Conservation (phyloP, 2,329 filamentous ascomycete species). For the Nigrospora sphaerica region DNA sequence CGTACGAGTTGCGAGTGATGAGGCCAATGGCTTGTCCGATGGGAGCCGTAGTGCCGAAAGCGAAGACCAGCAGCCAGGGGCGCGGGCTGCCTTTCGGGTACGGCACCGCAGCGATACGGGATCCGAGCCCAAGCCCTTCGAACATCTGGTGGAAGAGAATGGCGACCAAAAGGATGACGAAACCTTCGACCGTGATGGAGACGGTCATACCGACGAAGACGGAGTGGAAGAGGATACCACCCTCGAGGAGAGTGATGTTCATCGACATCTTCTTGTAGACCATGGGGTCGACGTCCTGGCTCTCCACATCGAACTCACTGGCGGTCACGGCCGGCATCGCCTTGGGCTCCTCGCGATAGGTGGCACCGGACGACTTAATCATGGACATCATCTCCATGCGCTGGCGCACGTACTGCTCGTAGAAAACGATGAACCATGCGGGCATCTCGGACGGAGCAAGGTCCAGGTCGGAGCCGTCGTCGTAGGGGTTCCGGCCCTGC, state of each 20-base stretch:
- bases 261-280: constrained; percentile 57
- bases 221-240: constrained; percentile 73
- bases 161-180: constrained; percentile 59
- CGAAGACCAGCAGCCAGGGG: constrained; percentile 54
- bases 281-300: constrained; percentile 33
- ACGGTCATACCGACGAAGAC: constrained; percentile 70
- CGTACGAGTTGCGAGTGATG: constrained; percentile 47
- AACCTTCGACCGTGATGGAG: constrained; percentile 61
- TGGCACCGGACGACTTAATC: constrained; percentile 31
- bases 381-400: constrained; percentile 50
- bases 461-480: constrained; percentile 16
- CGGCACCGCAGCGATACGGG: constrained; percentile 61
- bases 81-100: constrained; percentile 48
- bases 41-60: constrained; percentile 57
- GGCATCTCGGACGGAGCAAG: constrained; percentile 42
- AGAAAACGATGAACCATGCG: constrained; percentile 56
- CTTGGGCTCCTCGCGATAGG: constrained; percentile 9
- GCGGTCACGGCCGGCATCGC: constrained; percentile 24
- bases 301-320: constrained; percentile 35
- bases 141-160: constrained; percentile 69
- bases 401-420: constrained; percentile 56
- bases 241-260: constrained; percentile 69
- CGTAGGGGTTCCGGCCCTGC: constrained; percentile 14
- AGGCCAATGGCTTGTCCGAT: constrained; percentile 60
- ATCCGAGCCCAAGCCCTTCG: constrained; percentile 61